Evolutionary conservation across 2,329 filamentous ascomycete genomes (phyloP), one percentile per base, ranked within the genome.

Genomic region (Stagonosporopsis chrysanthemi): DNA sequence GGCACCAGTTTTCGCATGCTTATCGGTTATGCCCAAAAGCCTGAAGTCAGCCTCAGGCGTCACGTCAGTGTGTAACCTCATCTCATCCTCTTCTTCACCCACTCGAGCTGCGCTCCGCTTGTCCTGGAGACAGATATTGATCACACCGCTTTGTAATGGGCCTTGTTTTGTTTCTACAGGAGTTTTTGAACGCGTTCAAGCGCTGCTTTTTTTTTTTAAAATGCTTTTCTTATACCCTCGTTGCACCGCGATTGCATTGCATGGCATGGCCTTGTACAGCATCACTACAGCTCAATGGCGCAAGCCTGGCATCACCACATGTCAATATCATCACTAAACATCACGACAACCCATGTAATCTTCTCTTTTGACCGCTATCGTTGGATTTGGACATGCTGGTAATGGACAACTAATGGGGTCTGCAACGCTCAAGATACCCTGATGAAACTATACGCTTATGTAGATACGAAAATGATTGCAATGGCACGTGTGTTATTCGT

Each of bases 1-100:
- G 88, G 90, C 14, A 96, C 93, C 0, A 96, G 90, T 61, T 88
- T 98, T 75, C 92, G 94, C 75, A 83, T 98, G 68, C 87, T 96
- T 75, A 93, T 98, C 56, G 96, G 92, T 66, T 92, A 96, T 73
- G 93, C 92, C 15, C 90, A 94, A 70, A 91, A 94, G 59, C 92
- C 92, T 5, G 70, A 75, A 17, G 76, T 80, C 51, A 74, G 77
- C 12, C 74, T 78, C 17, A 67, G 81, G 58, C 73, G 81, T 35
- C 83, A 82, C 4, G 80, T 82, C 50, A 82, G 80, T 62, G 79
- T 83, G 9, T 83, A 44, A 42, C 9, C 19, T 28, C 26, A 6
- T 15, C 15, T 9, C n/a, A 31, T 1, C 36, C 28, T 45, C 14
- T 36, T 42, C 58, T 67, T 66, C 61, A 50, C 22, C 29, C 24